These are phyloP conservation scores for Dictyostelium firmibasis DNA, from an alignment of 78 protist species.

Conservation along the genomic window DNA sequence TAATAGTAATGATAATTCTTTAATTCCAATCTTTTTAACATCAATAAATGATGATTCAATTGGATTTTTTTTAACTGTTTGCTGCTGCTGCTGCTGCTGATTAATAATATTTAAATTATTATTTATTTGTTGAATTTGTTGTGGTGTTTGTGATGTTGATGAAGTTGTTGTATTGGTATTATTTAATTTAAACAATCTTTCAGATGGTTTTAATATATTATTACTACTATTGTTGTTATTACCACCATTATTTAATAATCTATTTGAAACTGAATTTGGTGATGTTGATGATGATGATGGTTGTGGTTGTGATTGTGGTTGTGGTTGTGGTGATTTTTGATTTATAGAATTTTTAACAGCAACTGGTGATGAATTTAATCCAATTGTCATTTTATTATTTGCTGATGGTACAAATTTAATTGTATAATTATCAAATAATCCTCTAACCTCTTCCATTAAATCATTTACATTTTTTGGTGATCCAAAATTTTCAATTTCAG, in stretches of 20 bases:
- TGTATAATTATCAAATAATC: slow-evolving; percentile 17
- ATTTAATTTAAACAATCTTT: slow-evolving; percentile 14
- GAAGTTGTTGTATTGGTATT: background rate
- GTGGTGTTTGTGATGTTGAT: background rate
- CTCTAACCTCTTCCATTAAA: slow-evolving; percentile 57
- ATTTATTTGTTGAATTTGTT: background rate
- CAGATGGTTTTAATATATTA: slow-evolving; percentile 7
- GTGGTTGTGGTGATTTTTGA: background rate
- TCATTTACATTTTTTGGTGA: slow-evolving; percentile 23
- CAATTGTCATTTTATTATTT: background rate
- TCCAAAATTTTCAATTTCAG: slow-evolving; percentile 63
- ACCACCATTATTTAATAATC: background rate
- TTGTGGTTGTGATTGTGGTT: background rate
- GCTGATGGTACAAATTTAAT: background rate
- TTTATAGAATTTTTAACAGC: background rate
- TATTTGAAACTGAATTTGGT: background rate
- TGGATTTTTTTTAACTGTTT: background rate
- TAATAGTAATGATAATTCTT: slow-evolving; percentile 25
- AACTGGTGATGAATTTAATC: background rate
- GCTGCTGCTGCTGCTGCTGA: background rate
- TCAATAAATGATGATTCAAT: slow-evolving; percentile 36
- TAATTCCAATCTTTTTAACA: slow-evolving; percentile 19
- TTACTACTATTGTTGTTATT: background rate
- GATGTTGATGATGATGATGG: background rate
- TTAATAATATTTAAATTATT: slow-evolving; percentile 17